A percentile compares a stretch with the other conserved stretches of the same genome.
These are phyloP conservation scores for Setaria viridis DNA, from an alignment of 202 grass and related monocot species.

Conservation along the genomic window DNA sequence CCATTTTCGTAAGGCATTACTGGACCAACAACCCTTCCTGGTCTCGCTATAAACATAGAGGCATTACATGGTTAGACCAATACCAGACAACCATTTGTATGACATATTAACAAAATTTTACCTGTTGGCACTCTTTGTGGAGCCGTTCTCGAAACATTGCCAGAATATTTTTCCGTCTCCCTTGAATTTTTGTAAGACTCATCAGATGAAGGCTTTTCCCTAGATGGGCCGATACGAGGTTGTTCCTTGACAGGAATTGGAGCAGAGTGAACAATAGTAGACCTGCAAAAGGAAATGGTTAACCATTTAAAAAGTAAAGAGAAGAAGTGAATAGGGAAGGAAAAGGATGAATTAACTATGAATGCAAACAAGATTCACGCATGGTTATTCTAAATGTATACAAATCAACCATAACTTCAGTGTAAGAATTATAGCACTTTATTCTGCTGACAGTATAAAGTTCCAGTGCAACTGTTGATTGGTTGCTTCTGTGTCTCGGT, in stretches of 20 bases:
- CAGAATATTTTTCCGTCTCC: constrained; percentile 47
- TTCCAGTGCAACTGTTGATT: neutral
- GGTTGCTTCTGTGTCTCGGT: neutral
- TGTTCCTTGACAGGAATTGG: constrained; percentile 78
- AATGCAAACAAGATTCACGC: neutral
- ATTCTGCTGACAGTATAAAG: neutral
- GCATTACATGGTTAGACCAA: constrained; percentile 6
- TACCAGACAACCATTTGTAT: constrained; percentile 10
- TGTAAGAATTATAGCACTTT: neutral
- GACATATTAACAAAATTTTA: constrained; percentile 37
- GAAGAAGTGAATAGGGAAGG: constrained; percentile 11
- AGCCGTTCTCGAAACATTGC: constrained; percentile 46
- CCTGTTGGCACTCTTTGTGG: constrained; percentile 79
- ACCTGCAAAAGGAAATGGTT: constrained; percentile 58
- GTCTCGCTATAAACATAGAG: constrained; percentile 70
- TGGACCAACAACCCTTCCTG: constrained; percentile 86
- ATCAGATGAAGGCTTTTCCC: constrained; percentile 61
- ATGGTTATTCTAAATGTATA: constrained; percentile 10
- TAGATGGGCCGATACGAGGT: constrained; percentile 48
- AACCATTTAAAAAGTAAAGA: neutral
- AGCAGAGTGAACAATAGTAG: constrained; percentile 86
- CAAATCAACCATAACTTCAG: constrained; percentile 4
- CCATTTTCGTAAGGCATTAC: constrained; percentile 78
- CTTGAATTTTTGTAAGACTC: constrained; percentile 58
- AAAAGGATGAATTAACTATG: neutral